Conservation (phyloP, 106 monocot genomes). For the Acorus gramineus region DNA sequence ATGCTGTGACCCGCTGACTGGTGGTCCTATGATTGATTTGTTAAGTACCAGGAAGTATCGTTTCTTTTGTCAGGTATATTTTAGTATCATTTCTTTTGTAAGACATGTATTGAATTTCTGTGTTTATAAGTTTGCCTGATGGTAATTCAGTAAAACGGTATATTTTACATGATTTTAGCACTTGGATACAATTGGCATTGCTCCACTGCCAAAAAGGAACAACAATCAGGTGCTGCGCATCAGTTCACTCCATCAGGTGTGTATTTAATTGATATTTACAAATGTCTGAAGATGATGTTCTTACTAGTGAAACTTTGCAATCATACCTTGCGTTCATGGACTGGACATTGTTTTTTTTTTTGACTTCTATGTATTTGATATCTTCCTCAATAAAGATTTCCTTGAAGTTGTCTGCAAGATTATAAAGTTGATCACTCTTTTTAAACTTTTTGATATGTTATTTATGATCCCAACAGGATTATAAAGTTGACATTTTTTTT, state of each 20-base stretch:
- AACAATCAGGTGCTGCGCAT: constrained; percentile 69
- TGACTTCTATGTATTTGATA: no score
- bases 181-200: constrained; percentile 40
- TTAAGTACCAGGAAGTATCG: constrained; percentile 60
- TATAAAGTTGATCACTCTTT: no score
- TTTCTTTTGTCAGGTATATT: no score
- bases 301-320: no score
- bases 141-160: neutral
- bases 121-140: neutral
- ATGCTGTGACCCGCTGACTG: constrained; percentile 64
- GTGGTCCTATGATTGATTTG: constrained; percentile 66
- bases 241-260: constrained; percentile 91
- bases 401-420: no score
- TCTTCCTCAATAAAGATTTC: no score
- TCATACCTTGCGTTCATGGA: no score
- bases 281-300: neutral
- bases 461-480: no score
- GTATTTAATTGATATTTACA: neutral
- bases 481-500: no score
- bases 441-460: no score
- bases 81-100: constrained; percentile 50
- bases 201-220: constrained; percentile 76
- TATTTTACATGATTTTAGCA: constrained; percentile 33
- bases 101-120: constrained; percentile 29
- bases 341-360: no score